Base-by-base conservation (phyloP, 352 stramenopile genomes). In the Porosira glacialis region DNA sequence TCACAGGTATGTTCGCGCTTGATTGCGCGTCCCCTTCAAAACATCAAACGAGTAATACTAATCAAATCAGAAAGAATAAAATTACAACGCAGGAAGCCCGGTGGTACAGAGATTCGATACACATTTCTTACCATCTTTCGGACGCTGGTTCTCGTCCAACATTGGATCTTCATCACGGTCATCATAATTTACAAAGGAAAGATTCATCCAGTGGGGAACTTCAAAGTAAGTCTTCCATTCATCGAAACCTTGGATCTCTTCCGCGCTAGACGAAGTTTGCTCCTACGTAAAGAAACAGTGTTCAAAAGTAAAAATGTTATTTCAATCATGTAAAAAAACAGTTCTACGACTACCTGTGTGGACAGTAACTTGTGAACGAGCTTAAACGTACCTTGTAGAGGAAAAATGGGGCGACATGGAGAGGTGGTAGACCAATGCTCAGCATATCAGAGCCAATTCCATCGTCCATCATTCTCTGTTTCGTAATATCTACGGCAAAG, bases 391-490 rank as follows among this genome's bases (percentile, higher is more conserved):
- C 50, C 24, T 71, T 59, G 33, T 61, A 70, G 17, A 98, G 93
- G 70, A 99, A 98, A 45, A 99, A 92, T 17, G 96, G 96, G n/a
- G 96, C 94, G 10, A 96, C 93, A 71, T 99, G 96, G 19, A 98
- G 77, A 21, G 96, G 96, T 3, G 95, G 95, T 17, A 95, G 90
- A 4, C 93, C 90, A 1, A 99, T 71, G 64, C 93, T 97, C 28
- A 99, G 91, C 92, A 98, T 97, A 76, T 99, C 96, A 82, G 97
- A 98, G 4, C 96, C 96, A 64, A 99, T 97, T 0, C 95, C 96
- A 75, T 97, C 97, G 86, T 99, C 96, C 94, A 99, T 98, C 95
- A 99, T 99, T 21, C 96, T 86, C 75, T 98, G 95, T 76, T 98
- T 97, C 2, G 95, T 98, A 48, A 98, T 97, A 44, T 94, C 85